Base-by-base conservation (phyloP, 2,329 filamentous ascomycete genomes). In the Dactylellina sp. region DNA sequence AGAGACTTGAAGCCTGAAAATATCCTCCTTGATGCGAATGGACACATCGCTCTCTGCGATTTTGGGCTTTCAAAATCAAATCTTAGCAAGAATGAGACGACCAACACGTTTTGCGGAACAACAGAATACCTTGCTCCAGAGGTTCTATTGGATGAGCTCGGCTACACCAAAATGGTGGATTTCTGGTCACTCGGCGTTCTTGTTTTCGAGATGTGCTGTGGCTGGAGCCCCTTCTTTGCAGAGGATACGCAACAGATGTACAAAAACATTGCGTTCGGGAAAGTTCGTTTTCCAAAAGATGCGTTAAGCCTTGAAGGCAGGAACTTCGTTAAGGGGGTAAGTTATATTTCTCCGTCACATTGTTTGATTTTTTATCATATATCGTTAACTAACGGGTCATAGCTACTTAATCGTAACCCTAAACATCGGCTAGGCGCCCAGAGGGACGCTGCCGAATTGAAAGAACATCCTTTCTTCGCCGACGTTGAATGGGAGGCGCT, bases 241-340 rank as follows among this genome's bases (percentile, higher is more conserved):
- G 95, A 99, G 80, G 95, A 99, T 80, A 99, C 95, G 0, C 95
- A 99, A 82, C 95, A 99, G 81, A 99, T 99, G 95, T 99, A 99
- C 85, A 99, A 99, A 85, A 99, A 99, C 83, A 99, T 99, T 80
- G 95, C 95, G 0, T 99, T 99, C 80, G 95, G 95, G 80, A 99
- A 99, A 81, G 95, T 99, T 68, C 87, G 95, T 75, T 99, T 99
- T 81, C 95, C 95, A 6, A 88, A 93, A 77, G 95, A 99, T 81
- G 96, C 95, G 0, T 84, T 99, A 32, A 97, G 93, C 75, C 90
- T 93, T 42, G 95, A 99, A 81, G 95, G 95, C 71, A 88, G 95
- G 71, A 98, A 97, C 82, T 99, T 99, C 79, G 95, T 99, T 80
- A 99, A 99, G 84, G 95, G 95, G 18, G 78, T 78, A 76, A 64